Evolutionary conservation across 352 stramenopile species (phyloP).

Genomic region (Pythium folliculosum): DNA sequence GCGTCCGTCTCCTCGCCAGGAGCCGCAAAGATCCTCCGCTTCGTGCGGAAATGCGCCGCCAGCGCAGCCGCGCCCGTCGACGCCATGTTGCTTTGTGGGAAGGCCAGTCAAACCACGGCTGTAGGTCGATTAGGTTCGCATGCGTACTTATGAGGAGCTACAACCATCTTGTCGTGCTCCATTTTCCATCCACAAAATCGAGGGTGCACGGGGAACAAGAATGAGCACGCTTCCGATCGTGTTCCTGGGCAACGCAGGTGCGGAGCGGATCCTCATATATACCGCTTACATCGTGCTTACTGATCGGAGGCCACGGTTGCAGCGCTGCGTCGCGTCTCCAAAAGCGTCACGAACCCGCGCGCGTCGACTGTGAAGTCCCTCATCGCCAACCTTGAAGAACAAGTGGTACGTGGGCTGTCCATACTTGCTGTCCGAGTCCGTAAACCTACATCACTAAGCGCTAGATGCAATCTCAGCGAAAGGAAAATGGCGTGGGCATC

Average conservation of each 20-base stretch:
- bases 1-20: constrained; percentile 12
- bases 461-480: constrained; percentile 35
- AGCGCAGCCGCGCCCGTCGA: constrained; percentile 18
- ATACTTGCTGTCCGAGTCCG: not conserved
- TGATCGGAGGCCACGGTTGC: not conserved
- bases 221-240: constrained; percentile 52
- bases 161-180: not conserved
- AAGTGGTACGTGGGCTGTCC: constrained; percentile 46
- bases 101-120: constrained; percentile 1
- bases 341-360: constrained; percentile 58
- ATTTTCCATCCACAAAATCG: not conserved
- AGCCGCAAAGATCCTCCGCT: constrained; percentile 35
- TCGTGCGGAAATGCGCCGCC: constrained; percentile 53
- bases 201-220: not conserved
- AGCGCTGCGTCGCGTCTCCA: constrained; percentile 72
- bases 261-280: constrained; percentile 3
- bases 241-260: constrained; percentile 74
- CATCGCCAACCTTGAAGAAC: constrained; percentile 59
- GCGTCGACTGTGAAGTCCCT: constrained; percentile 49
- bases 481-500: constrained; percentile 72
- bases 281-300: not conserved
- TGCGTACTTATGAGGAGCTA: constrained; percentile 25
- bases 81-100: constrained; percentile 11
- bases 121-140: constrained; percentile 11
- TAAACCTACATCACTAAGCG: not conserved